Conservation (phyloP, 495 filamentous ascomycete species). For the Astrothelium subdiscretum region DNA sequence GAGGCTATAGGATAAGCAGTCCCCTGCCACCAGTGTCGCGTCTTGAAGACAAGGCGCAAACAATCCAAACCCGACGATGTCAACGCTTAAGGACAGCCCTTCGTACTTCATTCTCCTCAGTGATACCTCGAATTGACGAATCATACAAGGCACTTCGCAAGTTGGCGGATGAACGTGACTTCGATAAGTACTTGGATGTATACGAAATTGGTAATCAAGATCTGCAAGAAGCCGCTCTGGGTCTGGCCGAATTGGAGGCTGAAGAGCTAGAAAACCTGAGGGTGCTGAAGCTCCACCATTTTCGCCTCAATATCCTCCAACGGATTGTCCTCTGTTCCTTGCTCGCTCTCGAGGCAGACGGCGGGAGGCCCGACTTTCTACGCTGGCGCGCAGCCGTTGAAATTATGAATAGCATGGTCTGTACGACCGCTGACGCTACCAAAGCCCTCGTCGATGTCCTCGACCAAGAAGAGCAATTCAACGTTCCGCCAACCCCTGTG, state of each 20-base stretch:
- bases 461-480: slow-evolving; percentile 63
- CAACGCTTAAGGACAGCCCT: slow-evolving; percentile 63
- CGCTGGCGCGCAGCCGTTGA: slow-evolving; percentile 72
- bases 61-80: slow-evolving; percentile 59
- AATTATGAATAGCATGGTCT: slow-evolving; percentile 53
- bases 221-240: slow-evolving; percentile 48
- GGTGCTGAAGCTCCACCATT: slow-evolving; percentile 63
- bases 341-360: slow-evolving; percentile 76
- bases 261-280: slow-evolving; percentile 72
- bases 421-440: slow-evolving; percentile 40
- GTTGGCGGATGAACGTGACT: slow-evolving; percentile 61
- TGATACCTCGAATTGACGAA: slow-evolving; percentile 58
- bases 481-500: slow-evolving; percentile 52
- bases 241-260: slow-evolving; percentile 47
- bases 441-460: slow-evolving; percentile 56
- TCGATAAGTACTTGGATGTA: slow-evolving; percentile 84
- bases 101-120: slow-evolving; percentile 51
- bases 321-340: slow-evolving; percentile 79
- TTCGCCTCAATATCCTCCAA: slow-evolving; percentile 65
- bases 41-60: slow-evolving; percentile 25
- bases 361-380: slow-evolving; percentile 63
- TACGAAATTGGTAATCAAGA: slow-evolving; percentile 81
- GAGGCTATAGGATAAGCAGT: slow-evolving; percentile 66
- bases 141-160: slow-evolving; percentile 54
- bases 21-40: slow-evolving; percentile 22